phyloP scores from a whole-genome alignment of 441 rosid species.

The Jatropha podagrica region DNA sequence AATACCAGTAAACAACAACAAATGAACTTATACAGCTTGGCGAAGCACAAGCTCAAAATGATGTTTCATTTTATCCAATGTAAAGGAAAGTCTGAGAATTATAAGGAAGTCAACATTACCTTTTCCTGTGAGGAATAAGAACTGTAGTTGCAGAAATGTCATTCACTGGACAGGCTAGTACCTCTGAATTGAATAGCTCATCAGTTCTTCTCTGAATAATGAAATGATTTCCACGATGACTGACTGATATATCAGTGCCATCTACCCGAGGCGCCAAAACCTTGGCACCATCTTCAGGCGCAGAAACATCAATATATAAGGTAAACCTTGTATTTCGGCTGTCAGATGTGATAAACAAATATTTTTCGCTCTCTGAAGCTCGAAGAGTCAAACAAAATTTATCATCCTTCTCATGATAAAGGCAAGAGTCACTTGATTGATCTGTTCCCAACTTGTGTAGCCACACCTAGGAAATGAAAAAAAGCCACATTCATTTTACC shows the following conservation, averaged over 20 bases:
- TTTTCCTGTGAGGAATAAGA: conserved; percentile 80
- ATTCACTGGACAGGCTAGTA: conserved; percentile 67
- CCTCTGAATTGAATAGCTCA: conserved; percentile 75
- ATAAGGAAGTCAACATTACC: conserved; percentile 38
- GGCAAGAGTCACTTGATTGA: conserved; percentile 64
- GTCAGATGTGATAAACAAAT: conserved; percentile 64
- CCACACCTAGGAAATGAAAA: conserved; percentile 65
- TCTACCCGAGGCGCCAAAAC: conserved; percentile 66
- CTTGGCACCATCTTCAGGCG: conserved; percentile 67
- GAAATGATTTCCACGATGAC: conserved; percentile 88
- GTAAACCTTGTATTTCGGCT: conserved; percentile 76
- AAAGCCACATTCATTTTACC: conserved; percentile 8
- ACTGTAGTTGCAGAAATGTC: conserved; percentile 56
- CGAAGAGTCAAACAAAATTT: conserved; percentile 67
- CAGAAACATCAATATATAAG: conserved; percentile 60
- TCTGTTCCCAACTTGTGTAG: conserved; percentile 80
- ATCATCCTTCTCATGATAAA: conserved; percentile 88
- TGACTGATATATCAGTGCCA: conserved; percentile 64
- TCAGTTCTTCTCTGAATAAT: conserved; percentile 68
- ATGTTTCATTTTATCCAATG: neutral
- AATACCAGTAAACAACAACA: neutral
- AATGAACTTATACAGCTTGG: neutral
- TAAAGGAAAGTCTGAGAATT: neutral
- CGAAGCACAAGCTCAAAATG: neutral
- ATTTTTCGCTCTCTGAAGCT: conserved; percentile 74